A percentile compares a stretch with the other conserved stretches of the same genome.
These are phyloP conservation scores for Butyriboletus loyo DNA, from an alignment of 768 basidiomycete species.

Conservation along the genomic window DNA sequence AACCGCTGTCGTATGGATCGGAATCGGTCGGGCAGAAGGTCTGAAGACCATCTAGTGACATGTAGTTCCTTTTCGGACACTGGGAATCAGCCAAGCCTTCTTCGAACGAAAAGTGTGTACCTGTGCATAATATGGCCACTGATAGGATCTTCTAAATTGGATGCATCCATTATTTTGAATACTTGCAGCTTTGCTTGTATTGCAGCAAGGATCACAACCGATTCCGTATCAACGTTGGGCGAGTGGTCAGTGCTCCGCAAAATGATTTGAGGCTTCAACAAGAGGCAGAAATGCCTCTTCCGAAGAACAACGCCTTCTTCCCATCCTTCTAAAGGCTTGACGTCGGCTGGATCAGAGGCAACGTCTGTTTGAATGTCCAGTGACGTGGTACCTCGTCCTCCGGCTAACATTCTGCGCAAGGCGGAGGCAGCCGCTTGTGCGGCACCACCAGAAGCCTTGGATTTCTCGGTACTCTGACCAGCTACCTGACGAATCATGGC, in stretches of 20 bases:
- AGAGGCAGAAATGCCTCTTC: slow-evolving; percentile 77
- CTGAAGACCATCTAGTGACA: slow-evolving; percentile 77
- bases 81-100: not conserved
- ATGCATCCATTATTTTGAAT: slow-evolving; percentile 77
- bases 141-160: slow-evolving; percentile 76
- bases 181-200: slow-evolving; percentile 76
- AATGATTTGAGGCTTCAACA: slow-evolving; percentile 89
- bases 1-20: slow-evolving; percentile 43
- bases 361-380: slow-evolving; percentile 36
- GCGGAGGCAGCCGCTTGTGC: slow-evolving; percentile 68
- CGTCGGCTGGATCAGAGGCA: slow-evolving; percentile 32
- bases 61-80: slow-evolving; percentile 59
- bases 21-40: slow-evolving; percentile 70
- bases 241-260: slow-evolving; percentile 55
- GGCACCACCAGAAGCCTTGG: slow-evolving; percentile 36
- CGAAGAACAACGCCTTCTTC: slow-evolving; percentile 63
- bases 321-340: slow-evolving; percentile 71
- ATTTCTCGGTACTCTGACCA: slow-evolving; percentile 23
- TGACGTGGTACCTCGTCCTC: slow-evolving; percentile 47
- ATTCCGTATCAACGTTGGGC: slow-evolving; percentile 36
- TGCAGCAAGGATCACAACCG: slow-evolving; percentile 72
- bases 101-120: slow-evolving; percentile 35
- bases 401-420: slow-evolving; percentile 60
- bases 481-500: slow-evolving; percentile 23
- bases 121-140: slow-evolving; percentile 84